Evolutionary conservation across 2,329 filamentous ascomycete genomes (phyloP).

Genomic region (Colletotrichum echinochloae): DNA sequence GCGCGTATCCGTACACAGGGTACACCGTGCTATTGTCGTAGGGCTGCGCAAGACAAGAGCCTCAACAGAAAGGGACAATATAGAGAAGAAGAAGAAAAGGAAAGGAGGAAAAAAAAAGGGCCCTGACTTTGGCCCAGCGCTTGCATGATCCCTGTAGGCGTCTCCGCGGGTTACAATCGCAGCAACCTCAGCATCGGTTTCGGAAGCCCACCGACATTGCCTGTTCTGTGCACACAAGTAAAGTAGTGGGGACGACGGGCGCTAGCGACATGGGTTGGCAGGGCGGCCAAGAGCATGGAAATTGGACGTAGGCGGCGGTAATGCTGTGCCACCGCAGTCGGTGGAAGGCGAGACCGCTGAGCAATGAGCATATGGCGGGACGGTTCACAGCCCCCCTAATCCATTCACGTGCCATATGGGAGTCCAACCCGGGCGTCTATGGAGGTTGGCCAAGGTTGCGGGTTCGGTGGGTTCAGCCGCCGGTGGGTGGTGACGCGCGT

Average conservation of each 20-base stretch:
- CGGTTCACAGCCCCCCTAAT: neutral
- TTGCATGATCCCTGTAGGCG: constrained; percentile 20
- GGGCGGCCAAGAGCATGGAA: constrained; percentile 33
- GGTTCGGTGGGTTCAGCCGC: neutral
- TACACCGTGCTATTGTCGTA: neutral
- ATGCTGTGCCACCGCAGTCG: constrained; percentile 25
- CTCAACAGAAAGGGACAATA: neutral
- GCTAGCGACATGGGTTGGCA: constrained; percentile 9
- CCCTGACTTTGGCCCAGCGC: constrained; percentile 14
- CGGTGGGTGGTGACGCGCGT: constrained; percentile 2
- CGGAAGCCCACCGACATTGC: neutral
- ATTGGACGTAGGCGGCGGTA: constrained; percentile 24
- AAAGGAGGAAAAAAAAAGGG: neutral
- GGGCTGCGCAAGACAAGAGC: constrained; percentile 14
- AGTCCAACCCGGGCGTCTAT: neutral
- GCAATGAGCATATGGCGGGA: constrained; percentile 15
- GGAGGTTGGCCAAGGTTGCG: neutral
- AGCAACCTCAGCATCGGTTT: neutral
- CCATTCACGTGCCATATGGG: neutral
- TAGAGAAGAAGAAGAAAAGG: neutral
- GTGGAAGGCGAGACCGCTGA: constrained; percentile 18
- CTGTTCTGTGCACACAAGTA: constrained; percentile 13
- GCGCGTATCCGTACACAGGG: neutral
- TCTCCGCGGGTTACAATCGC: constrained; percentile 13
- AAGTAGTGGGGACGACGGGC: constrained; percentile 16